Evolutionary conservation across 176 grass and related monocot species (phyloP).

Genomic region (Musa acuminata): DNA sequence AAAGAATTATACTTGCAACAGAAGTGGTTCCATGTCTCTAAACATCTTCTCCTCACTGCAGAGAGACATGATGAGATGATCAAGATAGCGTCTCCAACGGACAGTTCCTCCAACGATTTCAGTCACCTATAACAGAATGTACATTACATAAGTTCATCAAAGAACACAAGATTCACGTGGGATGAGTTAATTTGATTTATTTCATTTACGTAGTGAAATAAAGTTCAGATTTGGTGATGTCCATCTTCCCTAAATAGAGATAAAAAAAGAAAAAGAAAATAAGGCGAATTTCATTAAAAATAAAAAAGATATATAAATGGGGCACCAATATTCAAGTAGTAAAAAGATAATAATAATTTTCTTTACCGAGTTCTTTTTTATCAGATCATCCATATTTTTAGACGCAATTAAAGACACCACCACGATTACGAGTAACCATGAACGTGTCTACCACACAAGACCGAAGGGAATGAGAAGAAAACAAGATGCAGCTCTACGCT

Average conservation of each 20-base stretch:
- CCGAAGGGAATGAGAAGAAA: neutral
- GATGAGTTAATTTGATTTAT: neutral
- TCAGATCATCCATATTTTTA: neutral
- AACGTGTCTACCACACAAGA: neutral
- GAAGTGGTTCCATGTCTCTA: slow-evolving; percentile 78
- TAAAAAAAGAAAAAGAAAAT: too few species aligned
- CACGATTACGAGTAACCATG: neutral
- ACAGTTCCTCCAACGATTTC: slow-evolving; percentile 79
- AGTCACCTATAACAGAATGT: slow-evolving; percentile 50
- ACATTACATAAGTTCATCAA: slow-evolving; percentile 9
- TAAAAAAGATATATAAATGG: too few species aligned
- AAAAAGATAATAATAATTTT: neutral
- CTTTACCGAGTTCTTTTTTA: neutral
- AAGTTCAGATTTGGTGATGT: too few species aligned
- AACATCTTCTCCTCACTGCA: slow-evolving; percentile 70
- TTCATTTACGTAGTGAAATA: too few species aligned
- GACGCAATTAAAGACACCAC: neutral
- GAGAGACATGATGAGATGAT: slow-evolving; percentile 84
- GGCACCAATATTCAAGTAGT: too few species aligned
- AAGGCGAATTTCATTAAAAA: too few species aligned
- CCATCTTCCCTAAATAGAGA: too few species aligned
- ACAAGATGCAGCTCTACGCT: slow-evolving; percentile 13
- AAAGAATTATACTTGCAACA: slow-evolving; percentile 58
- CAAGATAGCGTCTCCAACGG: slow-evolving; percentile 81
- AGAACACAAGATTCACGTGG: neutral